phyloP scores from a whole-genome alignment of 208 protist species.

The Crithidia sp. region DNA sequence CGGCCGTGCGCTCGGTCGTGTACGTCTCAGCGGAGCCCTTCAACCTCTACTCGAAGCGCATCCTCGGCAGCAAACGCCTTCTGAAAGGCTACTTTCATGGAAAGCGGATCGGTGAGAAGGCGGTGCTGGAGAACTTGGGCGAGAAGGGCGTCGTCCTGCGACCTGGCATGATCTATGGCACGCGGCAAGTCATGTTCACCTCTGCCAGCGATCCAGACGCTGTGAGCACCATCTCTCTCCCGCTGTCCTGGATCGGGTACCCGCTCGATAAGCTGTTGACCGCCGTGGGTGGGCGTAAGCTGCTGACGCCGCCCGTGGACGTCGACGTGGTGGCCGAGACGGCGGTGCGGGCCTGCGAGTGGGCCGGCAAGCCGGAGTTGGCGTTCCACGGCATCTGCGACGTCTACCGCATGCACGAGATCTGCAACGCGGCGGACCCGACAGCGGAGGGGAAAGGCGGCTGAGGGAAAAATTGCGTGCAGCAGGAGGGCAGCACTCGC shows the following conservation, averaged over 20 bases:
- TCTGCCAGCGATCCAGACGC: slow-evolving; percentile 25
- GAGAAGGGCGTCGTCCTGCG: slow-evolving; percentile 61
- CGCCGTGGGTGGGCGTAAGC: slow-evolving; percentile 47
- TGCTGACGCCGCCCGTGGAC: slow-evolving; percentile 68
- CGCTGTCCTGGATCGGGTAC: slow-evolving; percentile 61
- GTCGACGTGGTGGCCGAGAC: slow-evolving; percentile 76
- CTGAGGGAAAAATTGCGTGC: neutral
- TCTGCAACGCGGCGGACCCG: slow-evolving; percentile 34
- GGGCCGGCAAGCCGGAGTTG: slow-evolving; percentile 20
- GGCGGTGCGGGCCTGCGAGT: slow-evolving; percentile 65
- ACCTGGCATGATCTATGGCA: slow-evolving; percentile 84
- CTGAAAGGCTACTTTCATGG: slow-evolving; percentile 88
- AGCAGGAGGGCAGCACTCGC: too few species aligned
- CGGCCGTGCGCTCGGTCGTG: slow-evolving; percentile 58
- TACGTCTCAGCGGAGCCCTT: slow-evolving; percentile 79
- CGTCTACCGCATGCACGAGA: slow-evolving; percentile 69
- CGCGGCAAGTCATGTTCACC: slow-evolving; percentile 46
- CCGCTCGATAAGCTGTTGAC: slow-evolving; percentile 65
- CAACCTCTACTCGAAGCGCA: slow-evolving; percentile 40
- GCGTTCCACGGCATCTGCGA: slow-evolving; percentile 58
- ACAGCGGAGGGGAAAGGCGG: neutral
- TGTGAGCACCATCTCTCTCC: slow-evolving; percentile 57
- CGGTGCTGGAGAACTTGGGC: slow-evolving; percentile 69
- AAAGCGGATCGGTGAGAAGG: slow-evolving; percentile 74
- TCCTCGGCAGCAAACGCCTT: slow-evolving; percentile 42